Evolutionary conservation across 2,329 filamentous ascomycete species (phyloP), one percentile per base, ranked within the genome.

Genomic region (Tolypocladium ovalisporum): DNA sequence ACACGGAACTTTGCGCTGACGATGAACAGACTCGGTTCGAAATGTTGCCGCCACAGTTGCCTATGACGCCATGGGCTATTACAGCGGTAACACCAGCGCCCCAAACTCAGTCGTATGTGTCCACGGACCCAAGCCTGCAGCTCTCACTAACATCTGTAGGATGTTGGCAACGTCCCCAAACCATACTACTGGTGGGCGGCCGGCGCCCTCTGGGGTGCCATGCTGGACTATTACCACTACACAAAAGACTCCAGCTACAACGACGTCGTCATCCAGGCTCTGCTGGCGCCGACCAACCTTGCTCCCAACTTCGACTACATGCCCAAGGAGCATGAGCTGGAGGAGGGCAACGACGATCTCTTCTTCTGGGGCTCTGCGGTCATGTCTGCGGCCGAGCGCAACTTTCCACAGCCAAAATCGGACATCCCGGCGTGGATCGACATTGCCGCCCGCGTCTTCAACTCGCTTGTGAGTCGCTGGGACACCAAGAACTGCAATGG

Each of bases 261-360:
- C 67, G 72, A 80, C 29, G 74, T 80, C 4, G 75, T 85, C 54
- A 77, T 79, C 37, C 74, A 85, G 60, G 85, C 81, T 10, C 71
- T 89, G 2, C 68, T 82, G 7, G 81, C 76, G 32, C 84, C 71
- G 0, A 69, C 70, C 54, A 84, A 81, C 67, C 79, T 74, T 7
- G 85, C 84, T 1, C 77, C 79, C 0, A 68, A 79, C 10, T 75
- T 78, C 58, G 77, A 89, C 70, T 87, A 79, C 65, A 83, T 88
- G 77, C 75, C 80, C 4, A 75, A 78, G 0, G 69, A 72, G 57
- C 81, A 86, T 61, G 70, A 71, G 15, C 75, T 76, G n/a, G 79
- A 83, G 59, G 81, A 87, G 68, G 86, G 87, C 56, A 90, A 90
- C 62, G 87, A 90, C 62, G 87, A 90, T 66, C 84, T 89, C 66